Percentiles rank a stretch among this genome's conserved stretches.
Conservation (phyloP, 2,329 filamentous ascomycete genomes). For the Colletotrichum magnum region DNA sequence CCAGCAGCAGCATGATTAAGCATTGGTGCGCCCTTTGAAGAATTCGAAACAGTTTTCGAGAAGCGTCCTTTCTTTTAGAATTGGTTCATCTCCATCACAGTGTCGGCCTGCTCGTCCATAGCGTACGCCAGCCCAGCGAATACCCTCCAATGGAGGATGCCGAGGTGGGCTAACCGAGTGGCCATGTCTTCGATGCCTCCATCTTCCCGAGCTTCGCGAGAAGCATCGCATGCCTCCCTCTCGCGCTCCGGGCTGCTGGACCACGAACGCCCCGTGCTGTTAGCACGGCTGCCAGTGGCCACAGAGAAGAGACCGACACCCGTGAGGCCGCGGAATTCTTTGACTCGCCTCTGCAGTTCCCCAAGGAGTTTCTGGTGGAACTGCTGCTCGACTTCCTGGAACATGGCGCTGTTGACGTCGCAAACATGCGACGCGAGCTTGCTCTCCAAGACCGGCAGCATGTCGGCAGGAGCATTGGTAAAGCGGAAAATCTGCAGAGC, state of each 20-base stretch:
- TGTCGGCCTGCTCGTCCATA: slow-evolving; percentile 54
- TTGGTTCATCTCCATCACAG: slow-evolving; percentile 49
- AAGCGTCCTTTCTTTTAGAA: slow-evolving; percentile 39
- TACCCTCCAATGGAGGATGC: slow-evolving; percentile 89
- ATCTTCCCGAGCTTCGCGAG: slow-evolving; percentile 64
- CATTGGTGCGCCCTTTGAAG: not conserved
- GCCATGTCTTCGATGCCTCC: slow-evolving; percentile 76
- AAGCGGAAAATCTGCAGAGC: slow-evolving; percentile 73
- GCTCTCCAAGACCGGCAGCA: slow-evolving; percentile 64
- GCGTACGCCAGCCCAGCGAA: slow-evolving; percentile 84
- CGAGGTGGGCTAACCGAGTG: slow-evolving; percentile 84
- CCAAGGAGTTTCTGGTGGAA: slow-evolving; percentile 65
- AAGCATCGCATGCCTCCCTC: slow-evolving; percentile 46
- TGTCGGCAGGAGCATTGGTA: slow-evolving; percentile 64
- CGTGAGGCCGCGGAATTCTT: slow-evolving; percentile 66
- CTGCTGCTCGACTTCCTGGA: slow-evolving; percentile 63
- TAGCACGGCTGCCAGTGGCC: slow-evolving; percentile 66
- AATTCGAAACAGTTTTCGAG: not conserved
- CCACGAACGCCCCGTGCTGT: slow-evolving; percentile 53
- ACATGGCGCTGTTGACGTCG: slow-evolving; percentile 59
- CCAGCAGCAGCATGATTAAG: slow-evolving; percentile 26
- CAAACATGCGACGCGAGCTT: slow-evolving; percentile 62
- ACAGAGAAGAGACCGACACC: slow-evolving; percentile 68
- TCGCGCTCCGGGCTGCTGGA: slow-evolving; percentile 50
- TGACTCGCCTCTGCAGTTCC: slow-evolving; percentile 64